phyloP scores from a whole-genome alignment of 2,329 filamentous ascomycete species.

The Diaporthe ampelina region DNA sequence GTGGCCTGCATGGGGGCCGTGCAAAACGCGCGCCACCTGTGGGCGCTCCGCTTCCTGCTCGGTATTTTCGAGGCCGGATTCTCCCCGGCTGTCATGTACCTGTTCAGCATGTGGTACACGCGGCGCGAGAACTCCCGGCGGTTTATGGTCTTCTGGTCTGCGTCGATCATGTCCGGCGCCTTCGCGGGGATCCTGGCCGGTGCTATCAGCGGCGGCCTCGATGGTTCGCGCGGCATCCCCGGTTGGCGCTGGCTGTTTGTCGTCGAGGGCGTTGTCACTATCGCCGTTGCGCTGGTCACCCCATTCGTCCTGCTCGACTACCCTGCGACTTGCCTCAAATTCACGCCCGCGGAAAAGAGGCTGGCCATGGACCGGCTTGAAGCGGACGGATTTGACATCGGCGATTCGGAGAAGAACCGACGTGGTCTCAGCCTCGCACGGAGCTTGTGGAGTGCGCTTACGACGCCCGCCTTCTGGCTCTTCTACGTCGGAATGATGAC shows the following conservation, averaged over 20 bases:
- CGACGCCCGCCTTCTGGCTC: background rate
- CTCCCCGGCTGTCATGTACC: slow-evolving; percentile 59
- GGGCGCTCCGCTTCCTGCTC: slow-evolving; percentile 61
- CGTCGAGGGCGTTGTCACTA: slow-evolving; percentile 50
- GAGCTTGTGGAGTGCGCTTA: slow-evolving; percentile 11
- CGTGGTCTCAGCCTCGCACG: background rate
- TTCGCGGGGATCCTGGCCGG: slow-evolving; percentile 62
- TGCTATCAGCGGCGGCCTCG: slow-evolving; percentile 57
- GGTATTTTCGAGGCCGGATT: slow-evolving; percentile 62
- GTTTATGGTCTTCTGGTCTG: slow-evolving; percentile 66
- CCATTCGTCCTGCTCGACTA: slow-evolving; percentile 58
- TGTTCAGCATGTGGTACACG: slow-evolving; percentile 67
- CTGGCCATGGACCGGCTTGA: slow-evolving; percentile 9
- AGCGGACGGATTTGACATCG: background rate
- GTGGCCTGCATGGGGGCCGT: slow-evolving; percentile 63
- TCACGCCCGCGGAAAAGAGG: slow-evolving; percentile 1
- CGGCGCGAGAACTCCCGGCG: slow-evolving; percentile 52
- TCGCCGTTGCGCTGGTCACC: slow-evolving; percentile 55
- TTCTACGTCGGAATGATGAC: slow-evolving; percentile 19
- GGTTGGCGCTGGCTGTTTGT: slow-evolving; percentile 65
- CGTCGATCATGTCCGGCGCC: slow-evolving; percentile 64
- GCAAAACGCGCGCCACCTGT: slow-evolving; percentile 54
- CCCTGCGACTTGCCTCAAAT: background rate
- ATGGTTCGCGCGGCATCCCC: slow-evolving; percentile 57
- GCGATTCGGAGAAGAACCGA: slow-evolving; percentile 4